phyloP scores from a whole-genome alignment of 2,329 filamentous ascomycete genomes.

The Ophidiomyces ophidiicola region DNA sequence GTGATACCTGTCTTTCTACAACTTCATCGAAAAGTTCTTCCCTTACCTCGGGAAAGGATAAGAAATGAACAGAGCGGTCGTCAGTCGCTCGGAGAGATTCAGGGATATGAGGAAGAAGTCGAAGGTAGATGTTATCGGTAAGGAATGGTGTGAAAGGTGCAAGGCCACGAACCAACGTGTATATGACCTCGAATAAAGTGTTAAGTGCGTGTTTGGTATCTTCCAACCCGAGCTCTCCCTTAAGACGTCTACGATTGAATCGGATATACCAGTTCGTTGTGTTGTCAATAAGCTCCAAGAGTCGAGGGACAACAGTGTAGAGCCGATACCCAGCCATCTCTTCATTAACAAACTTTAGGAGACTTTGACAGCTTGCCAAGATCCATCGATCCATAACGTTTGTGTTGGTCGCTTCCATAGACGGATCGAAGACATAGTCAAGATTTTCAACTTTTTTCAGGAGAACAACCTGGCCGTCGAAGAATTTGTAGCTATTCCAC shows the following conservation, averaged over 20 bases:
- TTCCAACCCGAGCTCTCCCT: slow-evolving; percentile 73
- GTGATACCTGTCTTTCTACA: slow-evolving; percentile 71
- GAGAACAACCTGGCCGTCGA: slow-evolving; percentile 72
- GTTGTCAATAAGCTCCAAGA: slow-evolving; percentile 78
- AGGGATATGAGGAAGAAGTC: slow-evolving; percentile 70
- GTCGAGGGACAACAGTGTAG: slow-evolving; percentile 81
- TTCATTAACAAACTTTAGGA: slow-evolving; percentile 80
- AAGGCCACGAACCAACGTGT: slow-evolving; percentile 72
- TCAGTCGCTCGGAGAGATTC: slow-evolving; percentile 58
- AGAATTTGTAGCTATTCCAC: slow-evolving; percentile 97
- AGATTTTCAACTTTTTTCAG: slow-evolving; percentile 73
- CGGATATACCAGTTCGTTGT: slow-evolving; percentile 99
- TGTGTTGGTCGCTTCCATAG: slow-evolving; percentile 59
- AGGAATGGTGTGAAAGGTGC: slow-evolving; percentile 95
- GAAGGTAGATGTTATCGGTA: slow-evolving; percentile 84
- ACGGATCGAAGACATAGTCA: slow-evolving; percentile 67
- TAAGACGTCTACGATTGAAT: slow-evolving; percentile 81
- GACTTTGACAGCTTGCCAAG: slow-evolving; percentile 77
- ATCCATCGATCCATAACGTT: slow-evolving; percentile 98
- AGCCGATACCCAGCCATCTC: slow-evolving; percentile 75
- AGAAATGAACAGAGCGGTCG: slow-evolving; percentile 78
- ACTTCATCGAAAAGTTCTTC: slow-evolving; percentile 76
- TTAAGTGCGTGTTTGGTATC: slow-evolving; percentile 87
- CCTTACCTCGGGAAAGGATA: slow-evolving; percentile 77
- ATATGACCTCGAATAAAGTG: slow-evolving; percentile 86